A percentile compares a stretch with the other conserved stretches of the same genome.
Evolutionary conservation across 2,329 filamentous ascomycete species (phyloP).

Genomic region (Setomelanomma holmii): DNA sequence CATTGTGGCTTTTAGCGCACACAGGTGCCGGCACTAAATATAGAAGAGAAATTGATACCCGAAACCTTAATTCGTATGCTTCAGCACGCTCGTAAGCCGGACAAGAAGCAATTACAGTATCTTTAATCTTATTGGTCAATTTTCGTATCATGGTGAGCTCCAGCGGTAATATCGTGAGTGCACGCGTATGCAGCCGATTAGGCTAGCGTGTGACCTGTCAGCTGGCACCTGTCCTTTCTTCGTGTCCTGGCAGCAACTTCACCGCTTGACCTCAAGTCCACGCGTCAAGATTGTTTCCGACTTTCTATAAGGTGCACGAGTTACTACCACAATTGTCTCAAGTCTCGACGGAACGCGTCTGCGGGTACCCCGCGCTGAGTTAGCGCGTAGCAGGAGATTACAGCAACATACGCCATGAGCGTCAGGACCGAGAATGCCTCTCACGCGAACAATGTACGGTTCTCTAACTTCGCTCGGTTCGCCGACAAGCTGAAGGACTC

Average conservation of each 20-base stretch:
- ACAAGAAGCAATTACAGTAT: background rate
- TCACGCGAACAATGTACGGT: background rate
- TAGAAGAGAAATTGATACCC: too few species aligned
- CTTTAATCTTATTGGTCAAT: background rate
- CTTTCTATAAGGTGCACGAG: background rate
- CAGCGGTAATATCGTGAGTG: background rate
- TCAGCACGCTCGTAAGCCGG: background rate
- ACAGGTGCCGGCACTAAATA: too few species aligned
- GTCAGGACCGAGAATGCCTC: background rate
- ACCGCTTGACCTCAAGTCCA: background rate
- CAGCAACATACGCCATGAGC: slow-evolving; percentile 1
- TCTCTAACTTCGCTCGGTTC: slow-evolving; percentile 21
- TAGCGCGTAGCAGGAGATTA: background rate
- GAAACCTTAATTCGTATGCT: background rate
- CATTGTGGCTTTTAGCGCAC: too few species aligned
- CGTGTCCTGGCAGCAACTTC: background rate
- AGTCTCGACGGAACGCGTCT: background rate
- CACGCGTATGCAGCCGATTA: background rate
- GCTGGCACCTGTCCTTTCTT: slow-evolving; percentile 2
- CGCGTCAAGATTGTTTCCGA: background rate
- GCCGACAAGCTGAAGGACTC: slow-evolving; percentile 20
- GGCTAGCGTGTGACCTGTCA: slow-evolving; percentile 6
- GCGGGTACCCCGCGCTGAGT: background rate
- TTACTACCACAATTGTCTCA: background rate
- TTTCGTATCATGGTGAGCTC: background rate